These are phyloP conservation scores for Alternaria consortialis DNA, from an alignment of 2,329 filamentous ascomycete species.

Conservation along the genomic window DNA sequence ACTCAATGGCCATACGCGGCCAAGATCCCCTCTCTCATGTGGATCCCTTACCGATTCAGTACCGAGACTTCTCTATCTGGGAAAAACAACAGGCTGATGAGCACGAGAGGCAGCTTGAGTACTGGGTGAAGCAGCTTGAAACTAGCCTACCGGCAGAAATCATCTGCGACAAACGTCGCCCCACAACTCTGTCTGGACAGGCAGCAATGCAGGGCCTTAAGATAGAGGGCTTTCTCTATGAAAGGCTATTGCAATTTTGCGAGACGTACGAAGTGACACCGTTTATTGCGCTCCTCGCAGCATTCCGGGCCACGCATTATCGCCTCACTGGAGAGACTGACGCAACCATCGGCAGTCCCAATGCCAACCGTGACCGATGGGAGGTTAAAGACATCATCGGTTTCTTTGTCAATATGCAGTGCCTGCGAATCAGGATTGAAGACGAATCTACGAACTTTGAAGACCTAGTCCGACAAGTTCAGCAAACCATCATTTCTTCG, in stretches of 20 bases:
- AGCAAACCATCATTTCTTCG: not conserved
- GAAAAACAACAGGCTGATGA: not conserved
- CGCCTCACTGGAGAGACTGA: constrained; percentile 14
- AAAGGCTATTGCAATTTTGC: not conserved
- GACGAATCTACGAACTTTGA: constrained; percentile 8
- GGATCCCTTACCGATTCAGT: constrained; percentile 2
- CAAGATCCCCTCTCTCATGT: not conserved
- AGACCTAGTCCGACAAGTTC: constrained; percentile 7
- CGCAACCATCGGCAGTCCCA: constrained; percentile 12
- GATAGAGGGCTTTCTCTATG: not conserved
- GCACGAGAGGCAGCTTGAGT: not conserved
- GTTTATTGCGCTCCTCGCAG: constrained; percentile 13
- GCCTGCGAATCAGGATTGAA: constrained; percentile 10
- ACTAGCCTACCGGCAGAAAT: constrained; percentile 5
- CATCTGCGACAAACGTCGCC: constrained; percentile 4
- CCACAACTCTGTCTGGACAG: constrained; percentile 1
- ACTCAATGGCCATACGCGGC: not conserved
- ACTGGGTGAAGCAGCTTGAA: not conserved
- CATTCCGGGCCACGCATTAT: constrained; percentile 15
- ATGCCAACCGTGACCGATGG: constrained; percentile 15
- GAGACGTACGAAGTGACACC: not conserved
- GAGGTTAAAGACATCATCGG: constrained; percentile 19
- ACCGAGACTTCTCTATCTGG: constrained; percentile 6
- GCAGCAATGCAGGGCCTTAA: not conserved
- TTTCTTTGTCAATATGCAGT: constrained; percentile 24